Base-by-base conservation (phyloP, 257 asterid genomes). In the Lycium barbarum region DNA sequence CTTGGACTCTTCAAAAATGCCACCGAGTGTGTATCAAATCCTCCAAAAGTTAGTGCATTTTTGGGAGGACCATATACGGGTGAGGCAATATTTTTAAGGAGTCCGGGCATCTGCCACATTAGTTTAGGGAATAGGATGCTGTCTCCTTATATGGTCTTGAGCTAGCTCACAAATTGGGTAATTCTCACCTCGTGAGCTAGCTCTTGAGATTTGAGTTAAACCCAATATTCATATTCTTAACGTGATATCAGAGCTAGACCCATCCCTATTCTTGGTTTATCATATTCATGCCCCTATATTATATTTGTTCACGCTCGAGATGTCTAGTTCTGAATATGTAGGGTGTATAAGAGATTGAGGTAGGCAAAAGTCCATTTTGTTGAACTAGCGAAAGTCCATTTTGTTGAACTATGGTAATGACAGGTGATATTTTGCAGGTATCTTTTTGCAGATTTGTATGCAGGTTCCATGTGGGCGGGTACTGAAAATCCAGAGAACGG, bases 391-490 rank as follows among this genome's bases (percentile, higher is more conserved):
- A 70, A 70, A 40, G 79, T 38, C 20, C 54, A 70, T 40, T 40
- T 70, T 70, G 14, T 36, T 70, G 3, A 40, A 40, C 15, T 40
- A 49, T 22, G 11, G 13, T 53, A 26, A 76, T 76, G 82, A 76
- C 65, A 7, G 49, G n/a, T 26, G 82, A 53, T 13, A 2, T 86
- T 18, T 49, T 87, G 88, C 92, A 95, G 98, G 90, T 95, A 94
- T 83, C 62, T 95, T 86, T 95, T 59, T 85, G 92, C 94, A 51
- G 99, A 94, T 91, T 93, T 95, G 20, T 95, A 94, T 81, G 97
- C 88, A 43, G 89, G 88, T 12, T 90, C 91, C 26, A 88, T 94
- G 72, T 95, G 98, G 99, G 89, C 93, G 14, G 99, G 95, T 20
- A 82, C 79, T 6, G 98, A 94, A 84, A 91, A 86, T 68, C 97